A percentile compares a stretch with the other conserved stretches of the same genome.
Conservation (phyloP, 257 asterid species). For the Solanum ahanhuiri region DNA sequence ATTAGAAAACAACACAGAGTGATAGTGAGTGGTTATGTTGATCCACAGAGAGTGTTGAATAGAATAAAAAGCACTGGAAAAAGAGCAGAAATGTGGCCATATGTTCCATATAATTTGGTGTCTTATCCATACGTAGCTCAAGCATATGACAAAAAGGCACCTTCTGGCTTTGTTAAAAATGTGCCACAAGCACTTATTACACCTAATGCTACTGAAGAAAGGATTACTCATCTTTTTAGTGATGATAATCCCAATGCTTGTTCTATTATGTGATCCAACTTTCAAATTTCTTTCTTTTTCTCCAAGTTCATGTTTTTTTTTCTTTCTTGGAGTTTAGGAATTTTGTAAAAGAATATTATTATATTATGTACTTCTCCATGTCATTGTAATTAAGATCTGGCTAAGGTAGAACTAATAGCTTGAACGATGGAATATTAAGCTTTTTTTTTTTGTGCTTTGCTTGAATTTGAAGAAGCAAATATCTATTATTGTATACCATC, state of each 20-base stretch:
- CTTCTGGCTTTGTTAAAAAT: conserved; percentile 62
- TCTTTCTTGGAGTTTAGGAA: not conserved
- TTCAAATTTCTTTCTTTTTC: not conserved
- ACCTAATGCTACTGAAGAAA: conserved; percentile 46
- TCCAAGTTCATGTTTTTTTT: not conserved
- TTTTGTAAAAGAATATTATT: not conserved
- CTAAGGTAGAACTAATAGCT: not conserved
- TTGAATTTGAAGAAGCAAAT: not conserved
- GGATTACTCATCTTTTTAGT: conserved; percentile 49
- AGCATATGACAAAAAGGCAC: conserved; percentile 72
- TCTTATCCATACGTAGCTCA: conserved; percentile 56
- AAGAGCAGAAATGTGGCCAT: conserved; percentile 89
- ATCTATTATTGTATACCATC: not conserved
- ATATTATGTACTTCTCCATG: not conserved
- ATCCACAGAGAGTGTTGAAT: conserved; percentile 52
- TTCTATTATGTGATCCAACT: conserved; percentile 44
- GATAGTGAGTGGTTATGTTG: conserved; percentile 63
- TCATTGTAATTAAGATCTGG: not conserved
- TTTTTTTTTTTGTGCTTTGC: not conserved
- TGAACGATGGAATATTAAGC: not conserved
- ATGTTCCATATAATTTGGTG: conserved; percentile 56
- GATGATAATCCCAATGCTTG: conserved; percentile 89
- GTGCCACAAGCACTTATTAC: conserved; percentile 32
- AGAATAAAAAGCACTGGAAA: conserved; percentile 72
- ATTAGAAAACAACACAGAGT: conserved; percentile 57